Conservation (phyloP, 768 basidiomycete species). For the Pulveroboletus sp. region DNA sequence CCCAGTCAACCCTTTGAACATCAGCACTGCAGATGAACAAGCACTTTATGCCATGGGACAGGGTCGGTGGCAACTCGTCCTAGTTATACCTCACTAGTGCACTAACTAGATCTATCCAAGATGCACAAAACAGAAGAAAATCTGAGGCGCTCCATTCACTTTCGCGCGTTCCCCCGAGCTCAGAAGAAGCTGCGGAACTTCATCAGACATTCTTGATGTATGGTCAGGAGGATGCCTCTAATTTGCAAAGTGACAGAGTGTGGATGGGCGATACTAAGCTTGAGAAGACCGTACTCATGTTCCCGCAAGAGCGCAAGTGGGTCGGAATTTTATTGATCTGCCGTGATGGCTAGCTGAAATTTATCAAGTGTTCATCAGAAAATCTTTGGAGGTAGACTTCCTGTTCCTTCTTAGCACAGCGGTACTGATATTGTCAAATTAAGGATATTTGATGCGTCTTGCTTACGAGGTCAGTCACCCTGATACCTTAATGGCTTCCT, state of each 20-base stretch:
- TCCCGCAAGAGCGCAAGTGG: conserved; percentile 82
- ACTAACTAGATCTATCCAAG: conserved; percentile 32
- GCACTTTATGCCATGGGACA: conserved; percentile 64
- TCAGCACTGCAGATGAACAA: conserved; percentile 61
- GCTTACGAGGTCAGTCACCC: conserved; percentile 58
- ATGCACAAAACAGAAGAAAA: conserved; percentile 58
- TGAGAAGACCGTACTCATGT: conserved; percentile 74
- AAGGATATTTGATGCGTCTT: conserved; percentile 57
- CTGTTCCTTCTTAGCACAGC: not conserved
- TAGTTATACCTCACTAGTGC: not conserved
- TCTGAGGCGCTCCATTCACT: conserved; percentile 56
- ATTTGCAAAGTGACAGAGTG: conserved; percentile 43
- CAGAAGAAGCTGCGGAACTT: conserved; percentile 62
- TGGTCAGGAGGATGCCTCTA: conserved; percentile 39
- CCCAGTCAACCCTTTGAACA: conserved; percentile 59
- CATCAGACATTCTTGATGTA: conserved; percentile 68
- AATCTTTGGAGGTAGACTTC: conserved; percentile 65
- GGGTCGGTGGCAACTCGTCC: conserved; percentile 38
- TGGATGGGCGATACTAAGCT: conserved; percentile 75
- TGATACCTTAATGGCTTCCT: not conserved
- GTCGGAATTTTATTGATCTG: conserved; percentile 20
- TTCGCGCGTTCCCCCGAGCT: conserved; percentile 70
- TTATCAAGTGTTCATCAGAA: conserved; percentile 69
- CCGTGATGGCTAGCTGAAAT: not conserved
- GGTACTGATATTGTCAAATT: not conserved